Evolutionary conservation across 2,329 filamentous ascomycete species (phyloP), one percentile per base, ranked within the genome.

Genomic region (Aureobasidium musti): DNA sequence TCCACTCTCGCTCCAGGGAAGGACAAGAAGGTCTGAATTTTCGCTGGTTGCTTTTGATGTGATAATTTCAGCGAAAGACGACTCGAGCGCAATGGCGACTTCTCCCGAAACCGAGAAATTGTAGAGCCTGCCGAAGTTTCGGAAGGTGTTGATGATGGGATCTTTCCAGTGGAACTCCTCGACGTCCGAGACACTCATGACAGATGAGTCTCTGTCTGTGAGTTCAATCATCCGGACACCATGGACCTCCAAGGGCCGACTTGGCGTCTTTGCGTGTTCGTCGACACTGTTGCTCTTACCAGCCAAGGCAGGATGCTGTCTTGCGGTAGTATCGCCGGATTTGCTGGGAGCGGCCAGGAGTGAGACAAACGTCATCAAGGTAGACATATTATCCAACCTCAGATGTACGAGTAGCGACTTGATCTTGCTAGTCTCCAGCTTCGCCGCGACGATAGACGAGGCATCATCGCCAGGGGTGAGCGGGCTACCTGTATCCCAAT

Each of bases 1-100:
- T 14, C 91, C 92, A 0, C 88, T 89, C 71, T 96, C 91, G 72
- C 90, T 94, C 94, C 95, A 98, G 0, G 94, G 94, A 6, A 98
- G 84, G 3, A 98, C 82, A 6, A 96, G 83, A 17, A 91, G 85
- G 67, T 92, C 87, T 5, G 86, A 84, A 0, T 90, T 73, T 26
- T 78, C 71, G 37, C 76, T 73, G 2, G 69, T 73, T 2, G 81
- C 91, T 69, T 90, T 89, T 30, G 83, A 84, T 41, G 86, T 82
- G 10, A 98, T 81, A 0, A 91, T 91, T 67, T 94, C 91, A 0
- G 92, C 88, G 74, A 92, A 97, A 0, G 88, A 89, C 13, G 85
- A 82, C 65, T 92, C 88, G 0, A 92, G 91, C 0, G 93, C 87
- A 56, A 97, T 87, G 0, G 90, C 87, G 1, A 96, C 89, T 67